A percentile compares a stretch with the other conserved stretches of the same genome.
Evolutionary conservation across 495 filamentous ascomycete species (phyloP).

Genomic region (Trichocladium uniseriatum): DNA sequence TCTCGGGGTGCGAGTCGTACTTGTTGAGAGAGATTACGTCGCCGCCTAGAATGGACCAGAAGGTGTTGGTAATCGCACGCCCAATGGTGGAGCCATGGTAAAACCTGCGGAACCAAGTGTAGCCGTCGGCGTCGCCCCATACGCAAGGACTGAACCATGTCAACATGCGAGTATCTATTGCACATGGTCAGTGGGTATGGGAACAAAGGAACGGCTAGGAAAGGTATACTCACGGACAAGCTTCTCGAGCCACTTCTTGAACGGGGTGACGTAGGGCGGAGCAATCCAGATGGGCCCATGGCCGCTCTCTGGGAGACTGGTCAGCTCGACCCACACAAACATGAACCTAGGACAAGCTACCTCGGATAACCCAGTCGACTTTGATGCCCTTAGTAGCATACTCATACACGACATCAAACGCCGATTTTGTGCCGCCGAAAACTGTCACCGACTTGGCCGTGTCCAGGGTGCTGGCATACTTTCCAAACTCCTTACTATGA

Average conservation of each 20-base stretch:
- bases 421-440: slow-evolving; percentile 66
- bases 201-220: not conserved
- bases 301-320: slow-evolving; percentile 43
- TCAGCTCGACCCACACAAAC: not conserved
- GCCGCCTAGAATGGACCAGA: slow-evolving; percentile 54
- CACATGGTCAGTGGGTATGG: not conserved
- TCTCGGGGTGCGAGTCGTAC: slow-evolving; percentile 53
- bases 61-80: slow-evolving; percentile 55
- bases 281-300: slow-evolving; percentile 67
- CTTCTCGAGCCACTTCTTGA: slow-evolving; percentile 43
- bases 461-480: slow-evolving; percentile 23
- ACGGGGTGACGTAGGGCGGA: slow-evolving; percentile 41
- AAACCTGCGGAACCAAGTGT: slow-evolving; percentile 35
- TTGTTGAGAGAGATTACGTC: slow-evolving; percentile 52
- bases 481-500: slow-evolving; percentile 49
- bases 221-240: slow-evolving; percentile 46
- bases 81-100: slow-evolving; percentile 61
- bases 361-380: slow-evolving; percentile 72
- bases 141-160: slow-evolving; percentile 40
- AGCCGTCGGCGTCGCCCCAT: slow-evolving; percentile 37
- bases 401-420: slow-evolving; percentile 65
- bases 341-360: slow-evolving; percentile 15
- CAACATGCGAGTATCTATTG: slow-evolving; percentile 30
- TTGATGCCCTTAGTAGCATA: slow-evolving; percentile 54
- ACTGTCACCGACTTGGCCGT: slow-evolving; percentile 44